Percentiles rank a stretch among this genome's conserved stretches.
Conservation (phyloP, 208 protist genomes). For the Vickermania spadyakhi region DNA sequence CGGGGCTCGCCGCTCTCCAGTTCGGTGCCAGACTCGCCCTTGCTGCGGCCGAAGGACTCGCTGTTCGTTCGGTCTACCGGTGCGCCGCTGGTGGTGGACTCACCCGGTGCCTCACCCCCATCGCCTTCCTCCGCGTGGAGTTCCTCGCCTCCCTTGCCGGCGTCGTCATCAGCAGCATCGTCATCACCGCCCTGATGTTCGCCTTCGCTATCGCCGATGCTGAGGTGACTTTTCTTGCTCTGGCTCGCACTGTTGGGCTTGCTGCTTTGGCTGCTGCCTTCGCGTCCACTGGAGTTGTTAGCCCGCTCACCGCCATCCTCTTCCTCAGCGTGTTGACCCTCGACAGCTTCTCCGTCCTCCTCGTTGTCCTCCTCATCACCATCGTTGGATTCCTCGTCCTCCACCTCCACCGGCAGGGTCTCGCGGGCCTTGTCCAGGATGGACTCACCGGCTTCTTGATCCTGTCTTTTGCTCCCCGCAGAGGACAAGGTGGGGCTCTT, state of each 20-base stretch:
- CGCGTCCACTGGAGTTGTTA: background rate
- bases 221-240: too few species aligned
- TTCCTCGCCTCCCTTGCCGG: background rate
- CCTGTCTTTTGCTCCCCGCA: background rate
- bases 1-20: background rate
- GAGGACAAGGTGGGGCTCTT: background rate
- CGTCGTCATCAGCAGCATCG: too few species aligned
- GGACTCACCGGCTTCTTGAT: constrained; percentile 27
- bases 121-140: background rate
- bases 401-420: constrained; percentile 7
- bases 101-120: background rate
- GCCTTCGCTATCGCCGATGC: too few species aligned
- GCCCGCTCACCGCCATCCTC: background rate
- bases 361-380: background rate
- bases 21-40: background rate
- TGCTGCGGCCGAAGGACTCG: background rate
- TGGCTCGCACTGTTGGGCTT: background rate
- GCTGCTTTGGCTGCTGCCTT: background rate
- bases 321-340: too few species aligned
- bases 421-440: constrained; percentile 61
- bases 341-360: constrained; percentile 10
- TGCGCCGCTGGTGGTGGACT: background rate
- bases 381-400: background rate
- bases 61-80: background rate
- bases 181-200: too few species aligned